Base-by-base conservation (phyloP, 495 filamentous ascomycete genomes). In the Polyplosphaeria fusca region DNA sequence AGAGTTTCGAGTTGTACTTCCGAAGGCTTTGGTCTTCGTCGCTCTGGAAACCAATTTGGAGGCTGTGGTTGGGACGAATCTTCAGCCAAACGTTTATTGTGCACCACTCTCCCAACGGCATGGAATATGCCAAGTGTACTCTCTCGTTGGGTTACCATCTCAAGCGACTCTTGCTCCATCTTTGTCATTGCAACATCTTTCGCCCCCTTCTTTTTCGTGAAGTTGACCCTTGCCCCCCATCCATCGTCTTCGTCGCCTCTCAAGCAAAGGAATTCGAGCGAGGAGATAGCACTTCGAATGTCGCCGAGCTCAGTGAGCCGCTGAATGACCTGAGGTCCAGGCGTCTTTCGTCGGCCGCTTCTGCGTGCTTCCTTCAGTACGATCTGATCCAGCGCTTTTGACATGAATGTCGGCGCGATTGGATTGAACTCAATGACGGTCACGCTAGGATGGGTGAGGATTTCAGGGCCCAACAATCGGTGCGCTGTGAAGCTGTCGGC, bases 111-210 rank as follows among this genome's bases (percentile, higher is more conserved):
- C 14, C 91, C 94, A 45, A 99, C 86, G 24, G 94, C 91, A 70
- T 99, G 94, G 65, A 99, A 99, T 53, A 99, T 85, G 1, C 90
- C 91, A 5, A 96, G 75, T 59, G 81, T 92, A 18, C 87, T 81
- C 71, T 96, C 91, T 44, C 94, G 80, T 63, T 91, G 88, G 0
- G 86, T 89, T 3, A 97, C 77, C 40, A 88, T 67, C 59, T 86
- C 77, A 2, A 95, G 69, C 16, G 82, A 86, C 47, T 87, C 82
- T 46, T 77, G 74, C 64, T 95, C 92, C 58, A 85, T 81, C 35
- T 79, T 76, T 0, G 89, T 92, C 22, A 90, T 60, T n/a, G 74
- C 70, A 19, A 72, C 67, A 26, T 79, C 76, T 56, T 79, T 81
- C 25, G 76, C 70, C 16, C 71, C 71, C 35, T 79, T 79, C 62